Base-by-base conservation (phyloP, 139 green algal genomes). In the Zygnema cylindricum region DNA sequence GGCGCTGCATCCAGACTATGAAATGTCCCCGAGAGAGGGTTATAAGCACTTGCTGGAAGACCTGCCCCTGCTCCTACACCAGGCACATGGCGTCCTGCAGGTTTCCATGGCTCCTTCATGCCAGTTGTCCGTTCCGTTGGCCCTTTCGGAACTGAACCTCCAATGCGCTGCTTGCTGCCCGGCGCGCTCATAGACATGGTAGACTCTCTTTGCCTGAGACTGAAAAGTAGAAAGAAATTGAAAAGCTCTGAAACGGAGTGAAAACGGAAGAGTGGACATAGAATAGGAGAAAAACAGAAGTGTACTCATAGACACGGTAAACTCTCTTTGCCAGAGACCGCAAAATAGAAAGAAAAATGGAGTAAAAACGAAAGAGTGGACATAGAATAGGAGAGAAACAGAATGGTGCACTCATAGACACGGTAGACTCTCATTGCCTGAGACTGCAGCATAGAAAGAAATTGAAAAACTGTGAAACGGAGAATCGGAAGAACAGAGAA, bases 1-100 rank as follows among this genome's bases (percentile, higher is more conserved):
- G 43, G 23, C 3, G 39, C 3, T 16, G 7, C 40, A 49, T 84
- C 82, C 21, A 88, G 32, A 86, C 40, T 85, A 88, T 88, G 82
- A 85, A 88, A 88, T 7, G 82, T 88, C 21, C 82, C 82, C 49
- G 82, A 88, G 57, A 88, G 54, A 32, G 82, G 82, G 84, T 88
- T 88, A 30, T 88, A 88, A 1, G 82, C 82, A 85, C 75, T 85
- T 25, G 82, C 78, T 30, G 78, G 78, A 69, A 86, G 40, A 23
- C 78, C 78, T 33, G 38, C 38, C 32, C 35, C 11, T 7, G 78
- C 36, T 43, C 78, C 78, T 30, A 55, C 78, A 55, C 49, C 36
- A 41, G 39, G 49, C 35, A 63, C 78, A 76, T 86, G 78, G 38
- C 43, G 41, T 30, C 39, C 40, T 2, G 78, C 78, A 0, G 78